Evolutionary conservation across 257 asterid genomes (phyloP), one percentile per base, ranked within the genome.

Genomic region (Thymus quinquecostatus): DNA sequence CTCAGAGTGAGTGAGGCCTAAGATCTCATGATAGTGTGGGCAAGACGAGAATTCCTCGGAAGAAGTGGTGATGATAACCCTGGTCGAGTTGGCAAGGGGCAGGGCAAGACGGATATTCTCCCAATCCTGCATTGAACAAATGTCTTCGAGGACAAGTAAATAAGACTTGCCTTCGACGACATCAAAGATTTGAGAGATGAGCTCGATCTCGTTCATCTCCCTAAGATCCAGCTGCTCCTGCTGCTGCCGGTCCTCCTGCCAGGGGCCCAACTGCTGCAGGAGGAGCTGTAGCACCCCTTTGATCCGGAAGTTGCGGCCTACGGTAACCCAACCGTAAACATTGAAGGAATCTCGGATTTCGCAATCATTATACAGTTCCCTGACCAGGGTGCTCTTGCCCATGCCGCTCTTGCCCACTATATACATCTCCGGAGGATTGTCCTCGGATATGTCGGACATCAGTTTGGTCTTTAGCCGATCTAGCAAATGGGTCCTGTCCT

Each of bases 21-120:
- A 30, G 43, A 57, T 57, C 21, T 2, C 12, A 21, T 28, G 11
- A 29, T 4, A 27, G 60, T 1, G 30, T 5, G 3, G 5, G 5
- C 4, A 2, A 2, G 14, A 8, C 7, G 10, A 6, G 10, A 3
- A 43, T 2, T 43, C 48, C 11, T 2, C 1, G 11, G 34, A 41
- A 12, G 63, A 47, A 13, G 78, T 64, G 44, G 78, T 64, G 44
- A 73, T 44, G 7, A 73, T 43, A 6, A 73, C 32, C 64, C 40
- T 64, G 21, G 4, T 5, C 1, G 51, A 11, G 10, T 30, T 0
- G 13, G 30, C 49, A 33, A 34, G 10, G 2, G 66, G 77, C 34
- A 73, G 30, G 14, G 65, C 58, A 21, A 27, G 10, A 0, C 57
- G 66, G 6, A 73, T 29, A 2, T 11, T 55, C 51, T 64, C 49